A percentile compares a stretch with the other conserved stretches of the same genome.
These are phyloP conservation scores for Ceriops zippeliana DNA, from an alignment of 345 rosid species.

Conservation along the genomic window DNA sequence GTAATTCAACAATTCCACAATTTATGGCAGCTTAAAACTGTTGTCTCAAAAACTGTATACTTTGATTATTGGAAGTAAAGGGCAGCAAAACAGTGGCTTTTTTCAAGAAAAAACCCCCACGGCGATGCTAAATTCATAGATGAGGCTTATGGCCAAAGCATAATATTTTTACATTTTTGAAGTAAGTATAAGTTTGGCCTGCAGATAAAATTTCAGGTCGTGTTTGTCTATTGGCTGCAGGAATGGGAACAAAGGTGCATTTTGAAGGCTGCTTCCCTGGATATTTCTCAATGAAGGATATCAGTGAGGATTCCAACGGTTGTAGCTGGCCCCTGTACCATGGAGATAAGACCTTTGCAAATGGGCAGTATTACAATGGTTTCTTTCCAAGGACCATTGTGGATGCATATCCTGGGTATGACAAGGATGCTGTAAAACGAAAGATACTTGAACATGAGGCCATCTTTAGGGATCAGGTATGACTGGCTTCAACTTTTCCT, in stretches of 20 bases:
- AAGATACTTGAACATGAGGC: slow-evolving; percentile 89
- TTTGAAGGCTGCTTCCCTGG: slow-evolving; percentile 61
- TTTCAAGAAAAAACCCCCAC: too few relatives aligned
- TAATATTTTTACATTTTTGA: neutral
- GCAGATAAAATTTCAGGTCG: slow-evolving; percentile 1
- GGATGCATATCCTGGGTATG: slow-evolving; percentile 46
- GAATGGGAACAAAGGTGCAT: slow-evolving; percentile 78
- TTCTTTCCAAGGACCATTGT: slow-evolving; percentile 37
- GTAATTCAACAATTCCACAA: too few relatives aligned
- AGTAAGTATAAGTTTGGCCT: neutral
- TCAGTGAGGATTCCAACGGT: slow-evolving; percentile 57
- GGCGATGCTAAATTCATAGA: neutral
- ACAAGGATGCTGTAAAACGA: slow-evolving; percentile 58
- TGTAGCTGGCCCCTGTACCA: slow-evolving; percentile 54
- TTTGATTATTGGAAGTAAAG: too few relatives aligned
- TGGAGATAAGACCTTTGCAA: slow-evolving; percentile 45
- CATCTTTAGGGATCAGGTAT: slow-evolving; percentile 76
- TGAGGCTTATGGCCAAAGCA: neutral
- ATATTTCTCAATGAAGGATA: slow-evolving; percentile 66
- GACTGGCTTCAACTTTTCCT: neutral
- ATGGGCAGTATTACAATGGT: slow-evolving; percentile 49
- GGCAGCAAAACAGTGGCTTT: too few relatives aligned
- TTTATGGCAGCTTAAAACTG: neutral
- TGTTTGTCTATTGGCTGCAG: slow-evolving; percentile 32
- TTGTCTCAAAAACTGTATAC: too few relatives aligned